Evolutionary conservation across 148 eudicot genomes (phyloP).

Genomic region (Agrostemma githago): DNA sequence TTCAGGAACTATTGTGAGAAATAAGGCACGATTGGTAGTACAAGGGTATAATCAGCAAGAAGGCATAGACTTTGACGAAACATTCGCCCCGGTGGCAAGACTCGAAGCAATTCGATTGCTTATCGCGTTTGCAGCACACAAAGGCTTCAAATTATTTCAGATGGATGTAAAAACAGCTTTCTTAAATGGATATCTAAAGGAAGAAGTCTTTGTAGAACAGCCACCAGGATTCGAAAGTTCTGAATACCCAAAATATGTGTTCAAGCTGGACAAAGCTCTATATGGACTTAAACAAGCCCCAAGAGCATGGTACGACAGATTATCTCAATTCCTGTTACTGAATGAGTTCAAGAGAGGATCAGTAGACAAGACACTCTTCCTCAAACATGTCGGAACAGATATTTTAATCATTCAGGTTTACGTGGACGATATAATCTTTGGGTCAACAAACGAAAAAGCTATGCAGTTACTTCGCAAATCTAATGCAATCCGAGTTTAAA

Average conservation of each 20-base stretch:
- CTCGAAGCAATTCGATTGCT: neutral
- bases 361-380: neutral
- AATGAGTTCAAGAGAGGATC: neutral
- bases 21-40: neutral
- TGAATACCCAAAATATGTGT: neutral
- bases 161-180: neutral
- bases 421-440: neutral
- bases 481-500: neutral
- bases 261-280: neutral
- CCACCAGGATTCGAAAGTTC: neutral
- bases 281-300: neutral
- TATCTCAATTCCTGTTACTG: neutral
- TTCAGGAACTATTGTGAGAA: neutral
- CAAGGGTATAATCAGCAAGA: neutral
- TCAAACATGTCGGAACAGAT: neutral
- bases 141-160: neutral
- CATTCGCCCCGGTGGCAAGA: neutral
- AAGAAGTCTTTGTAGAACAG: neutral
- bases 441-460: neutral
- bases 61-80: neutral
- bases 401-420: neutral
- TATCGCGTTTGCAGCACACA: neutral
- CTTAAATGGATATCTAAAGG: neutral
- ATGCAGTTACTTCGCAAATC: neutral
- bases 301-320: neutral